Evolutionary conservation across 2,329 filamentous ascomycete species (phyloP).

Genomic region (Epichloe sibirici): DNA sequence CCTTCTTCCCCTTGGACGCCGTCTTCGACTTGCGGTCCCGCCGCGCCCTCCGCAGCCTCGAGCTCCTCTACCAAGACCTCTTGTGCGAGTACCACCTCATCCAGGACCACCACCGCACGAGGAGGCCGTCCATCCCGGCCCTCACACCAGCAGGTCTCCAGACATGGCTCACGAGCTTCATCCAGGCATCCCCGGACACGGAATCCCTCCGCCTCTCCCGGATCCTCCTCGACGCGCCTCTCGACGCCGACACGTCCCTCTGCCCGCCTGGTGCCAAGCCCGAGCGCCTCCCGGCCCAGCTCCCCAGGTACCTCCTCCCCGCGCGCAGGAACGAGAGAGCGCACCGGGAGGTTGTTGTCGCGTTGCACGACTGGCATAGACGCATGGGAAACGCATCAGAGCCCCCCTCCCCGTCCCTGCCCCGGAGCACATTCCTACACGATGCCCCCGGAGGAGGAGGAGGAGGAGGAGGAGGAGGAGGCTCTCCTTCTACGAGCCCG

Average conservation of each 20-base stretch:
- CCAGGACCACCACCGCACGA: slow-evolving; percentile 34
- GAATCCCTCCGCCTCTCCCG: slow-evolving; percentile 60
- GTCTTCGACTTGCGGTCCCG: slow-evolving; percentile 35
- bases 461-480: background rate
- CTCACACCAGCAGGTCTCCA: slow-evolving; percentile 58
- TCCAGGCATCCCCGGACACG: slow-evolving; percentile 62
- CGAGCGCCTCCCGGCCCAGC: slow-evolving; percentile 67
- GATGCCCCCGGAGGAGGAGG: background rate
- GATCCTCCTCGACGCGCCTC: slow-evolving; percentile 58
- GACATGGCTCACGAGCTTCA: slow-evolving; percentile 59
- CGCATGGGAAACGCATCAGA: slow-evolving; percentile 6
- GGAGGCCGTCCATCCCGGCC: slow-evolving; percentile 47
- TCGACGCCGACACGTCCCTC: slow-evolving; percentile 30
- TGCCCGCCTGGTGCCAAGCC: slow-evolving; percentile 40
- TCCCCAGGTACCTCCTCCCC: slow-evolving; percentile 64
- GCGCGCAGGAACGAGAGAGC: slow-evolving; percentile 40
- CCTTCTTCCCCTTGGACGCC: slow-evolving; percentile 53
- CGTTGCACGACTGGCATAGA: slow-evolving; percentile 35
- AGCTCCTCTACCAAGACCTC: slow-evolving; percentile 41
- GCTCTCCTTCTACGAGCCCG: background rate
- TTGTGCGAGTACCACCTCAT: slow-evolving; percentile 54
- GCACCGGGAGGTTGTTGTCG: slow-evolving; percentile 47
- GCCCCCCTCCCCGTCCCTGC: background rate
- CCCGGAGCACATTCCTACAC: slow-evolving; percentile 2
- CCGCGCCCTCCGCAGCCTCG: slow-evolving; percentile 15